Base-by-base conservation (phyloP, 2,329 filamentous ascomycete genomes). In the Volutella citrinella region DNA sequence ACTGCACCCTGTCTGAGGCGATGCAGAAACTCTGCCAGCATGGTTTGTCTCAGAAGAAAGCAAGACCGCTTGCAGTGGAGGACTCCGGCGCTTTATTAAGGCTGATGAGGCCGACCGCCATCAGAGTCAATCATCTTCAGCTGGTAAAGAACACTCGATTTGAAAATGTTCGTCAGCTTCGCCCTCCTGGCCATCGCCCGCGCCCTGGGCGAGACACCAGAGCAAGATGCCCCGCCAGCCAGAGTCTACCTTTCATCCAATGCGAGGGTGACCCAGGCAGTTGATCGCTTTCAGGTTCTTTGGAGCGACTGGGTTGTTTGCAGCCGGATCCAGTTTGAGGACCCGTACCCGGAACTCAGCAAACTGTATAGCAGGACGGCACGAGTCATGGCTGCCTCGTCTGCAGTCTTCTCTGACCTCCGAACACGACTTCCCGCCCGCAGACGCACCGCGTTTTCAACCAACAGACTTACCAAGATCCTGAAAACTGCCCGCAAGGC, bases 121-220 rank as follows among this genome's bases (percentile, higher is more conserved):
- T n/a, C n/a, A n/a, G n/a, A n/a, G n/a, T n/a, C n/a, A n/a, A n/a
- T n/a, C n/a, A n/a, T n/a, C n/a, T n/a, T n/a, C n/a, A n/a, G n/a
- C n/a, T n/a, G n/a, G n/a, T n/a, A n/a, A n/a, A n/a, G n/a, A n/a
- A n/a, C n/a, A n/a, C n/a, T n/a, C n/a, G n/a, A n/a, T 27, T 27
- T 18, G 32, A 34, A 29, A 35, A 45, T 45, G 42, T 27, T 42
- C 16, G 36, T 25, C 24, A 45, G 31, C 19, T 45, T 45, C 21
- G 42, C 42, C 20, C 39, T 45, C 10, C 30, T 29, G 13, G 27
- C 31, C 24, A 45, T 45, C 17, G 30, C 35, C 24, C 30, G 36
- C 11, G 42, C 42, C 22, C 30, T 45, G 21, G 39, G 42, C 27
- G 42, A 45, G 24, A 45, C 42, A 14, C 25, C 42, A 19, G 39